These are phyloP conservation scores for Sporothrix globosa DNA, from an alignment of 2,329 filamentous ascomycete species.

Conservation along the genomic window DNA sequence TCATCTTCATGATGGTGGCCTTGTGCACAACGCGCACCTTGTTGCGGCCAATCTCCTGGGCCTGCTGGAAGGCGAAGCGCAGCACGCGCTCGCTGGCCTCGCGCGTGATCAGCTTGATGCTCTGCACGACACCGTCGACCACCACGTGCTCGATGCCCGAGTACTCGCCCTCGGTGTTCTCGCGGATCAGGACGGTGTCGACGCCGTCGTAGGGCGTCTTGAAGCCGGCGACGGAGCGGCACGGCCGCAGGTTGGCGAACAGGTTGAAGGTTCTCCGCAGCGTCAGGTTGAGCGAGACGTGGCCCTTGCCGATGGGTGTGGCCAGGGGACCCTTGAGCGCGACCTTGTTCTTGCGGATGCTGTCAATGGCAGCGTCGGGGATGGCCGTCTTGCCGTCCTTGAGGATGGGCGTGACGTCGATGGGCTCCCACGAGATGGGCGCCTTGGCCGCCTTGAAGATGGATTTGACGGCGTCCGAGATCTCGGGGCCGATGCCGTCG, in stretches of 20 bases:
- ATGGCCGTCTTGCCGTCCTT: constrained; percentile 97
- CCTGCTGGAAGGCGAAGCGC: constrained; percentile 97
- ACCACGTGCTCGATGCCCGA: constrained; percentile 98
- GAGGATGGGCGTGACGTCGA: constrained; percentile 91
- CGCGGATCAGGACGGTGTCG: constrained; percentile 95
- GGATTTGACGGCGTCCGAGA: constrained; percentile 96
- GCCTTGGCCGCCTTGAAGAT: constrained; percentile 96
- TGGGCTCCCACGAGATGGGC: constrained; percentile 94
- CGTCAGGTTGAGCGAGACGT: constrained; percentile 98
- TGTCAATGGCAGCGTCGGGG: constrained; percentile 87
- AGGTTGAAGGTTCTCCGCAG: constrained; percentile 99
- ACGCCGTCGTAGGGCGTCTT: constrained; percentile 98
- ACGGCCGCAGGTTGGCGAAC: constrained; percentile 98
- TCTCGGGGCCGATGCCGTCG: constrained; percentile 98
- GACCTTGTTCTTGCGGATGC: constrained; percentile 93
- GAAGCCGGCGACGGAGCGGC: constrained; percentile 94
- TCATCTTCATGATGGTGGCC: constrained; percentile 99
- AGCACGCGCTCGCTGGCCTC: constrained; percentile 94
- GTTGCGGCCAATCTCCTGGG: constrained; percentile 86
- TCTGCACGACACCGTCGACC: constrained; percentile 96
- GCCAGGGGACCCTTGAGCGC: constrained; percentile 97
- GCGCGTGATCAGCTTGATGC: constrained; percentile 98
- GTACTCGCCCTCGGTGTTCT: constrained; percentile 99
- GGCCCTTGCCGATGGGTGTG: constrained; percentile 97
- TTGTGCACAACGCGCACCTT: constrained; percentile 99